These are phyloP conservation scores for Cordyceps tenuipes DNA, from an alignment of 2,329 filamentous ascomycete genomes.

Conservation along the genomic window DNA sequence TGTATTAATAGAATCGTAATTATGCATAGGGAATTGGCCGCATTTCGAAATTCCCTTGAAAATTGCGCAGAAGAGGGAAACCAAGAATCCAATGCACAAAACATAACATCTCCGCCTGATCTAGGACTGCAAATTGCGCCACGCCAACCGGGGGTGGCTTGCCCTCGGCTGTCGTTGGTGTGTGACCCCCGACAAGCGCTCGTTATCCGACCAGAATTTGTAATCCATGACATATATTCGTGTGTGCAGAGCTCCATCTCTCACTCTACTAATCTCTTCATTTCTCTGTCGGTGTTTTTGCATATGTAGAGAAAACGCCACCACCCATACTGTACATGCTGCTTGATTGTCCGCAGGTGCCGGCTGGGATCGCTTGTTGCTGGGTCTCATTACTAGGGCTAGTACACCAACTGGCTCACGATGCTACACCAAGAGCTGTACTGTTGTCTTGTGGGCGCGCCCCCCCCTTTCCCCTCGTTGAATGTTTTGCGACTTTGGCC, in stretches of 20 bases:
- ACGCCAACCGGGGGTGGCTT: background rate
- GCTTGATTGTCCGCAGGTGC: background rate
- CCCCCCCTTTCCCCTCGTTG: background rate
- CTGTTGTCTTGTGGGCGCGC: background rate
- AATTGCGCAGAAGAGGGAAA: background rate
- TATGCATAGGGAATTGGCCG: background rate
- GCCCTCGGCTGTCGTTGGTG: conserved; percentile 3
- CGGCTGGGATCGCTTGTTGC: background rate
- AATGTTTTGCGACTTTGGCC: background rate
- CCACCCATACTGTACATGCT: too few relatives aligned
- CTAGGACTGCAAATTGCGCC: background rate
- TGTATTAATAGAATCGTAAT: background rate
- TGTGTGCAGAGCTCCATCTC: background rate
- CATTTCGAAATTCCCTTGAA: background rate
- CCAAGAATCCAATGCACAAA: background rate
- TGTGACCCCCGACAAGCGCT: too few relatives aligned
- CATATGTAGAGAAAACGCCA: background rate
- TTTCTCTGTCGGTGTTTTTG: background rate
- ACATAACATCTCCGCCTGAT: background rate
- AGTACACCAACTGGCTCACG: background rate
- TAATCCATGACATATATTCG: background rate
- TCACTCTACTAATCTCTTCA: background rate
- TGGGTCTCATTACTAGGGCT: background rate
- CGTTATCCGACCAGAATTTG: background rate
- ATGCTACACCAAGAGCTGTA: background rate